Percentiles rank a stretch among this genome's conserved stretches.
Evolutionary conservation across 1,284 basidiomycete genomes (phyloP).

Genomic region (Cutaneotrichosporon sp.): DNA sequence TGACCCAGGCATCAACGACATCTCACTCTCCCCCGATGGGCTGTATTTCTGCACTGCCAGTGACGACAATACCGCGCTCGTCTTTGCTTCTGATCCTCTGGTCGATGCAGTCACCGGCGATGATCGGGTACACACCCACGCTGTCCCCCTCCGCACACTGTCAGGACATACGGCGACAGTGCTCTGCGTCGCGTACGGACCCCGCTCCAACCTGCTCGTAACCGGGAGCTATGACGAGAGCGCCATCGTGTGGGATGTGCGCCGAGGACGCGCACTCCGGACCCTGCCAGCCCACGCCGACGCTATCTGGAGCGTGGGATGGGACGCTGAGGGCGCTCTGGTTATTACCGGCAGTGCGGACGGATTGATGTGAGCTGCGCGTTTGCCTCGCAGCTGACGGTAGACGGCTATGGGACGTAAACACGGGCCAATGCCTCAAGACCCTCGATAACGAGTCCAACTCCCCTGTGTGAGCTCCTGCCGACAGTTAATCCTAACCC

Average conservation of each 20-base stretch:
- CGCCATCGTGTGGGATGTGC: conserved; percentile 92
- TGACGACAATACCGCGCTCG: conserved; percentile 61
- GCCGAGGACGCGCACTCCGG: conserved; percentile 72
- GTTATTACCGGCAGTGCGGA: conserved; percentile 94
- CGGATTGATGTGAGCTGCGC: conserved; percentile 76
- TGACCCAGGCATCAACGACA: conserved; percentile 71
- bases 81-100: conserved; percentile 17
- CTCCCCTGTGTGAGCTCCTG: conserved; percentile 70
- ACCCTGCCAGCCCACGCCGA: conserved; percentile 93
- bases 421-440: conserved; percentile 94
- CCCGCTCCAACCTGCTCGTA: conserved; percentile 80
- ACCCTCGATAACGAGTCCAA: conserved; percentile 95
- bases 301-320: conserved; percentile 88
- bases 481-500: conserved; percentile 14
- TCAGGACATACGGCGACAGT: conserved; percentile 89
- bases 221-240: conserved; percentile 95
- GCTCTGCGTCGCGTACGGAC: conserved; percentile 88
- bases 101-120: conserved; percentile 2
- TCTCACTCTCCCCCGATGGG: conserved; percentile 80
- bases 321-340: conserved; percentile 91
- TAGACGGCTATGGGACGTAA: conserved; percentile 94
- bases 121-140: background rate
- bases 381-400: conserved; percentile 5
- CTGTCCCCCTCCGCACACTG: conserved; percentile 56
- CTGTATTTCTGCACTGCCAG: conserved; percentile 82